phyloP scores from a whole-genome alignment of 179 eudicot species.

The Silene coronaria region DNA sequence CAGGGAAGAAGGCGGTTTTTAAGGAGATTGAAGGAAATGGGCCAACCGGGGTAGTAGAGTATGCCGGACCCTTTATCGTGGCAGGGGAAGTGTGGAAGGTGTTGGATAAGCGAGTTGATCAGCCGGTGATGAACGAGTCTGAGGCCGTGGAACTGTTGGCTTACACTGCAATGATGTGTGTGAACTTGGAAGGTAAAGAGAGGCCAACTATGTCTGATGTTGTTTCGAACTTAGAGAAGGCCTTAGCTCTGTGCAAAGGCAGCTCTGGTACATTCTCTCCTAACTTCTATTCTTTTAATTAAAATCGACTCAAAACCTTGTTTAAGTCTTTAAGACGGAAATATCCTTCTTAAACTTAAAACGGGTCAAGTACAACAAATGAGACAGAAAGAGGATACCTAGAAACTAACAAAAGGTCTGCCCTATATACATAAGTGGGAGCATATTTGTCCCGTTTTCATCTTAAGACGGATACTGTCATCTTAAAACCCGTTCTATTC shows the following conservation, averaged over 20 bases:
- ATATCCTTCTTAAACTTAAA: no score
- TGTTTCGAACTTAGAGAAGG: conserved; percentile 51
- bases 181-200: conserved; percentile 50
- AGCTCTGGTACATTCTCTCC: conserved; percentile 38
- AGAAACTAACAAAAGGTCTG: no score
- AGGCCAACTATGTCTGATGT: conserved; percentile 52
- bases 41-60: conserved; percentile 49
- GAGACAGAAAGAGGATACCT: no score
- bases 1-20: conserved; percentile 54
- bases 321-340: no score
- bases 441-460: no score
- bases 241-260: conserved; percentile 39
- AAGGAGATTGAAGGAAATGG: conserved; percentile 31
- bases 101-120: conserved; percentile 41
- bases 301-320: background rate
- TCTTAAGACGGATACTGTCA: no score
- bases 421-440: no score
- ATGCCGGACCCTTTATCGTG: conserved; percentile 34
- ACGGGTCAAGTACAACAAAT: no score
- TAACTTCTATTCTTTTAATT: conserved; percentile 25
- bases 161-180: conserved; percentile 48
- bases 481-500: no score
- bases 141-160: conserved; percentile 57
- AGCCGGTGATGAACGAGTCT: conserved; percentile 40
- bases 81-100: conserved; percentile 50